Evolutionary conservation across 139 green algal genomes (phyloP), one percentile per base, ranked within the genome.

Genomic region (Picochlorum sp.): DNA sequence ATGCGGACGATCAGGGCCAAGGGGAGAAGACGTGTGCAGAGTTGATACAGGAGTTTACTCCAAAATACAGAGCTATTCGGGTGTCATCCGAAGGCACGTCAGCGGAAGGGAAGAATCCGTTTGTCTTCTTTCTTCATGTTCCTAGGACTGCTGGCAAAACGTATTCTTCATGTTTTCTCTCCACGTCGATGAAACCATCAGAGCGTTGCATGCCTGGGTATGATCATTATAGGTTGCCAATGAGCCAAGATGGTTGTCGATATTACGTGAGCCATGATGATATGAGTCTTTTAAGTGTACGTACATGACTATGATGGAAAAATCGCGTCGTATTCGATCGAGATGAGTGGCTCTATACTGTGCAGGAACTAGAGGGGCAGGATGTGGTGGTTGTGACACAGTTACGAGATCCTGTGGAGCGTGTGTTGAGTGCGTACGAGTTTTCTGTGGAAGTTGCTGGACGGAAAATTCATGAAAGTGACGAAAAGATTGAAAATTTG

Each of bases 101-200:
- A 10, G 4, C 9, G 24, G 47, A 54, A 54, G 58, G 56, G 14
- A 52, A 52, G n/a, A 2, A 57, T 58, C 34, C 61, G 58, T 65
- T 95, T 51, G 61, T 95, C 4, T 98, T 92, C 71, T 97, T 97
- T 77, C 64, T 98, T 49, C 92, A 98, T 70, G 79, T 97, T 14
- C 92, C 92, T 0, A 73, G 92, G 14, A 96, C 92, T 38, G 92
- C 90, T 18, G 92, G 92, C 21, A 82, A 91, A 20, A 95, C 87
- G 6, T 92, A 90, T 28, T 73, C 89, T 38, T 71, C 64, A 34
- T 97, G 90, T 64, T 89, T 97, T 62, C 72, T 97, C n/a, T 87
- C 87, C 58, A 60, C 65, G 66, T 70, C 64, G 16, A 52, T 80
- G 1, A 77, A 69, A 14, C 80, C 82, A 28, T 71, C 58, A 56